These are phyloP conservation scores for Cladophialophora exuberans DNA, from an alignment of 2,329 filamentous ascomycete genomes.

Conservation along the genomic window DNA sequence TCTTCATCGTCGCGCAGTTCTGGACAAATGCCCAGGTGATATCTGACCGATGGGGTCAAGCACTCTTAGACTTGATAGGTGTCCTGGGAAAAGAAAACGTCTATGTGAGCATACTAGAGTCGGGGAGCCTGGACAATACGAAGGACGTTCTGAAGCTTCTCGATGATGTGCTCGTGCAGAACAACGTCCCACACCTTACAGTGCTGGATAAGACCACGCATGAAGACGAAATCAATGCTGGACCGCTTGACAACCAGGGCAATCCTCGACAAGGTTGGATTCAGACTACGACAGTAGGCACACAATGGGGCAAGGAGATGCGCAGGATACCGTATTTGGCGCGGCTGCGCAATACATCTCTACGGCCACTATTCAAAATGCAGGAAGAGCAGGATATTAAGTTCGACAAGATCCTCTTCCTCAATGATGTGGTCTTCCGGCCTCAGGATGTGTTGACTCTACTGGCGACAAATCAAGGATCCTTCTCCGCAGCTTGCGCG, in stretches of 20 bases:
- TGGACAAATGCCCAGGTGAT: slow-evolving; percentile 68
- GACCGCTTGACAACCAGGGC: slow-evolving; percentile 46
- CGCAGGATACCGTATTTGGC: slow-evolving; percentile 72
- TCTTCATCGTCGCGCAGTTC: slow-evolving; percentile 72
- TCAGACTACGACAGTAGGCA: slow-evolving; percentile 30
- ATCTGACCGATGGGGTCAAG: slow-evolving; percentile 64
- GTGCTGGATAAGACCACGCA: slow-evolving; percentile 64
- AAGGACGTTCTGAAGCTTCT: slow-evolving; percentile 64
- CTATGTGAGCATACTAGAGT: slow-evolving; percentile 69
- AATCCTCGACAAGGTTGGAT: slow-evolving; percentile 62
- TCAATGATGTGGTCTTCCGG: slow-evolving; percentile 55
- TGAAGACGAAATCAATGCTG: slow-evolving; percentile 55
- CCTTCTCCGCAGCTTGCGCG: slow-evolving; percentile 71
- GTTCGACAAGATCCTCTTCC: slow-evolving; percentile 63
- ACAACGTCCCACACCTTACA: slow-evolving; percentile 58
- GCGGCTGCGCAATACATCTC: slow-evolving; percentile 64
- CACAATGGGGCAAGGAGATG: slow-evolving; percentile 53
- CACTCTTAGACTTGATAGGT: slow-evolving; percentile 60
- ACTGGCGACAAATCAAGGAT: slow-evolving; percentile 60
- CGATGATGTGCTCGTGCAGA: slow-evolving; percentile 42
- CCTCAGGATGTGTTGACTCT: slow-evolving; percentile 59
- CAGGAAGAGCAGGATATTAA: slow-evolving; percentile 50
- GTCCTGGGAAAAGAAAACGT: slow-evolving; percentile 66
- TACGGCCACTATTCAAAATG: slow-evolving; percentile 60
- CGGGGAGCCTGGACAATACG: slow-evolving; percentile 70